Base-by-base conservation (phyloP, 768 basidiomycete genomes). In the Pleurotus djamor region DNA sequence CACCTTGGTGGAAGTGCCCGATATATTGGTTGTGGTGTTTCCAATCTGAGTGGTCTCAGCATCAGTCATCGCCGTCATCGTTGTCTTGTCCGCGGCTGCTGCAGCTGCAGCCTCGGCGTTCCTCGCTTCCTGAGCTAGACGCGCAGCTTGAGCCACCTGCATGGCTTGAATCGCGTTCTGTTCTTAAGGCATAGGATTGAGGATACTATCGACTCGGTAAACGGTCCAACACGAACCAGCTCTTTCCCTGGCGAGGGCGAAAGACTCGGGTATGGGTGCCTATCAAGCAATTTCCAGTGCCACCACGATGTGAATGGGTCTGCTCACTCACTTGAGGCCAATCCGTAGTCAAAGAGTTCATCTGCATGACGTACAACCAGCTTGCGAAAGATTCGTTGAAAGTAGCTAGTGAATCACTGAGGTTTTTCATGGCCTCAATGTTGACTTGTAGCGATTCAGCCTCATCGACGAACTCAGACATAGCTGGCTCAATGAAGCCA, bases 381-480 rank as follows among this genome's bases (percentile, higher is more conserved):
- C 91, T 93, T 12, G 95, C 91, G 67, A 98, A 96, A 12, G 87
- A 85, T 72, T 98, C 95, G 69, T 97, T 97, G 79, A 96, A 96
- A 4, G 85, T 87, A 12, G 84, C 83, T 55, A 98, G 79, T 16
- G 91, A 87, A 48, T 87, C 79, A 70, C 88, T 86, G 62, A 98
- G 82, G 28, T 79, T 76, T 61, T 83, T 83, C 67, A 98, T 79
- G 21, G 81, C 82, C 62, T 89, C 84, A 8, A 92, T 73, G 71
- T 95, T 95, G 7, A 83, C 75, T 52, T 91, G 87, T 9, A 97
- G 79, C 0, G 85, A 77, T 55, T 95, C 92, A 2, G 87, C 85
- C 75, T 98, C 95, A 74, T 98, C 95, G 14, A 89, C 79, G 58
- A 98, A 86, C 67, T 96, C 95, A 1, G 87, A 75, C 72, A 98